Evolutionary conservation across 345 rosid genomes (phyloP), one percentile per base, ranked within the genome.

Genomic region (Hibiscus mutabilis): DNA sequence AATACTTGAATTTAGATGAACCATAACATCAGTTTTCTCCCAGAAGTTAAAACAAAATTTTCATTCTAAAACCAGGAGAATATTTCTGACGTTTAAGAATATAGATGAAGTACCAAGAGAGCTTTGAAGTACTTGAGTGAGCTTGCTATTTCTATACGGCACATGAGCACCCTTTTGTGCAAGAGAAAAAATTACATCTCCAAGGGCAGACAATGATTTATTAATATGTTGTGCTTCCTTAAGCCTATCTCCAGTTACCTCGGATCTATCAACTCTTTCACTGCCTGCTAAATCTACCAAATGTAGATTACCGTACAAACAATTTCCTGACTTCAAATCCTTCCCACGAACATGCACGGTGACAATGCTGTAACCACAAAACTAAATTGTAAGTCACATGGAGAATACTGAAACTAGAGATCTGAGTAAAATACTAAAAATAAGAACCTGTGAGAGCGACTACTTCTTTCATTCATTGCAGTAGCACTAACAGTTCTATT

Each of bases 181-280:
- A 46, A 96, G 78, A 66, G 99, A 91, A 81, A 84, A 96, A 62
- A 96, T 88, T 71, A 92, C 99, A 83, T 96, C 99, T 60, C 99
- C 99, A 24, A 96, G 96, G 11, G 99, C 94, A 46, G 99, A 92
- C 35, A 96, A 75, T 47, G 99, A 96, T 80, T 88, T 96, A 76
- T 96, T 96, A 75, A 96, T 96, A 75, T 96, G 97, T 46, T 96
- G 99, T 70, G 99, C 99, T 86, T 96, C 99, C 80, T 84, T 89
- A 24, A 96, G 87, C 79, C 99, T 96, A 68, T 96, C 99, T 74
- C 99, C 99, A 19, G 90, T 89, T 73, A 84, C 99, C 84, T 96
- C 99, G 35, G 99, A 88, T 13, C 97, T 91, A 79, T 96, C 99
- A 4, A 96, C 88, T 71, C 99, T 85, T 78, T 96, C 99, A 75